Conservation (phyloP, 257 asterid species). For the Ballota nigra region DNA sequence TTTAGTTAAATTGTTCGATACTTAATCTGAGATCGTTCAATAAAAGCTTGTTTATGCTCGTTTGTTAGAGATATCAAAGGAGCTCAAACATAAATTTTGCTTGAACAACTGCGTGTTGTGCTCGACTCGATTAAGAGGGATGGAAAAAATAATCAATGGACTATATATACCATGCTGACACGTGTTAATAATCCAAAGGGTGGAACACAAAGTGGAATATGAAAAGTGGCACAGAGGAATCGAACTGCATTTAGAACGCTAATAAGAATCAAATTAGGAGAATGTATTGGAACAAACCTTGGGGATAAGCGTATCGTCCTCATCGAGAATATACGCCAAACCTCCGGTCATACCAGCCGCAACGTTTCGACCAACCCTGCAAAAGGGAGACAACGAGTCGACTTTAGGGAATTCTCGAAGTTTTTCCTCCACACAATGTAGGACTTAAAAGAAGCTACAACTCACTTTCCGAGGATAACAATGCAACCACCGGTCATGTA, state of each 20-base stretch:
- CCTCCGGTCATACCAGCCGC: slow-evolving; percentile 99
- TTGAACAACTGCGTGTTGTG: background rate
- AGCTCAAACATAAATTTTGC: background rate
- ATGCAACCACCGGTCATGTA: slow-evolving; percentile 99
- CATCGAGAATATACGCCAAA: slow-evolving; percentile 86
- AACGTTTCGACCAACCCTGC: slow-evolving; percentile 96
- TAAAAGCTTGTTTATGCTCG: background rate
- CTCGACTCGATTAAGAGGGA: background rate
- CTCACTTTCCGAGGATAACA: slow-evolving; percentile 94
- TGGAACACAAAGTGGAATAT: background rate
- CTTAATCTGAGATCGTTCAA: background rate
- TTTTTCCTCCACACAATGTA: background rate
- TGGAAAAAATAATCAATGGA: background rate
- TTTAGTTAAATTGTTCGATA: background rate
- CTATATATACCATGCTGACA: no score
- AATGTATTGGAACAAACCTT: slow-evolving; percentile 50
- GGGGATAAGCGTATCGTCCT: slow-evolving; percentile 85
- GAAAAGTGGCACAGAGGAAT: background rate
- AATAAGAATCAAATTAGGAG: background rate
- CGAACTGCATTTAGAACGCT: no score
- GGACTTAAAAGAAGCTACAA: slow-evolving; percentile 9
- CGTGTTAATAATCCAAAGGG: no score
- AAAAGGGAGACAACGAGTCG: slow-evolving; percentile 9
- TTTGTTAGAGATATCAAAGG: background rate
- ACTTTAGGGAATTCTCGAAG: background rate